Evolutionary conservation across 257 asterid genomes (phyloP).

Genomic region (Lithospermum erythrorhizon): DNA sequence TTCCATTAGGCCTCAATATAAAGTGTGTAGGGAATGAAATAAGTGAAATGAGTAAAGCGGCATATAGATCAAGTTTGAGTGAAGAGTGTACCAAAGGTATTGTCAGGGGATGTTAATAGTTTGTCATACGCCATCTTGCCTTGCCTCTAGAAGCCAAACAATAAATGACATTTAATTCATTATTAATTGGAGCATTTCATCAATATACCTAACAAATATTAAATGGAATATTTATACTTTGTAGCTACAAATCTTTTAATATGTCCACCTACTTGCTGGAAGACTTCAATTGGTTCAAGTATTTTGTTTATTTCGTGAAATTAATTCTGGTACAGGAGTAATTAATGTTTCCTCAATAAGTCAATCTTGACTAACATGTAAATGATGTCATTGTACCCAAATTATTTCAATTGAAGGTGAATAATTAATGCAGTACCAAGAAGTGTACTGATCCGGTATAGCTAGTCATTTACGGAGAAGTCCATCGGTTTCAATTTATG

Average conservation of each 20-base stretch:
- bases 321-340: not conserved
- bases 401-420: not conserved
- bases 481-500: no score
- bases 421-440: no score
- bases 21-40: not conserved
- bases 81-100: not conserved
- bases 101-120: constrained; percentile 7
- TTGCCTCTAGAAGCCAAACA: constrained; percentile 11
- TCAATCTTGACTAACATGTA: not conserved
- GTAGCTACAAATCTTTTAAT: constrained; percentile 27
- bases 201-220: constrained; percentile 38
- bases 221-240: constrained; percentile 29
- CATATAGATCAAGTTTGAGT: no score
- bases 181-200: constrained; percentile 15
- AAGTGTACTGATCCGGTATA: no score
- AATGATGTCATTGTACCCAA: not conserved
- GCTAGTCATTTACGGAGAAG: no score
- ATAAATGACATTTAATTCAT: constrained; percentile 1
- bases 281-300: constrained; percentile 4
- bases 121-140: constrained; percentile 3
- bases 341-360: not conserved
- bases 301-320: no score
- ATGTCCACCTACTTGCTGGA: constrained; percentile 28
- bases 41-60: not conserved
- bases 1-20: no score